phyloP scores from a whole-genome alignment of 2,329 filamentous ascomycete species.

The Alternaria ventricosa region DNA sequence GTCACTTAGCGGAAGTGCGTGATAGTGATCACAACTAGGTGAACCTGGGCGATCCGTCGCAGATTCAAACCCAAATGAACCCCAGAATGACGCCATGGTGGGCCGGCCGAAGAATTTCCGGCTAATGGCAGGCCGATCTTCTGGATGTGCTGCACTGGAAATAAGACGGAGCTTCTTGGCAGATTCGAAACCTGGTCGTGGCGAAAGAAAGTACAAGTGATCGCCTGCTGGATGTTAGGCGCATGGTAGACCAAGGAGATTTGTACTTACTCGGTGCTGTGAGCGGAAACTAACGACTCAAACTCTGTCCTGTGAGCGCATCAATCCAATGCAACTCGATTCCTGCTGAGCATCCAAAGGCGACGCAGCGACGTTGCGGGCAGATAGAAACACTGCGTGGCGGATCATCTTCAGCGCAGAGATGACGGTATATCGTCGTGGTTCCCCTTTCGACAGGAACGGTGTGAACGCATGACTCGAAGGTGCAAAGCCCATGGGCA shows the following conservation, averaged over 20 bases:
- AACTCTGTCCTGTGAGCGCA: constrained; percentile 56
- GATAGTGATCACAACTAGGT: constrained; percentile 63
- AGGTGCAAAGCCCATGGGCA: not conserved
- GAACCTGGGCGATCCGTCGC: constrained; percentile 6
- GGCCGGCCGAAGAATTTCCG: constrained; percentile 28
- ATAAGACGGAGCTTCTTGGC: constrained; percentile 67
- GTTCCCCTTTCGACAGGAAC: constrained; percentile 40
- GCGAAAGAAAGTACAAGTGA: constrained; percentile 66
- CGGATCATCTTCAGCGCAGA: constrained; percentile 67
- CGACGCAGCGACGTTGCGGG: constrained; percentile 68
- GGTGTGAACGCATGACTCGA: constrained; percentile 1
- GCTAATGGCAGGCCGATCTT: constrained; percentile 35
- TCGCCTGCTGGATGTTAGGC: constrained; percentile 39
- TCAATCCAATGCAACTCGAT: constrained; percentile 70
- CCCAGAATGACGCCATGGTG: constrained; percentile 27
- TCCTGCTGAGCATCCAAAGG: constrained; percentile 68
- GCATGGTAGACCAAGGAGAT: not conserved
- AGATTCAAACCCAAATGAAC: constrained; percentile 30
- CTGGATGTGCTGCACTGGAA: constrained; percentile 62
- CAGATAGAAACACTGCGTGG: constrained; percentile 71
- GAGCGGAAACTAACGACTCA: constrained; percentile 64
- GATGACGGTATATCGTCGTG: constrained; percentile 56
- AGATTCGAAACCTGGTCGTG: constrained; percentile 59
- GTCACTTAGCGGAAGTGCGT: constrained; percentile 69
- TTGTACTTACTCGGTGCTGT: constrained; percentile 53